A percentile compares a stretch with the other conserved stretches of the same genome.
Conservation (phyloP, 176 grass and related monocot species). For the Aegilops longissima region DNA sequence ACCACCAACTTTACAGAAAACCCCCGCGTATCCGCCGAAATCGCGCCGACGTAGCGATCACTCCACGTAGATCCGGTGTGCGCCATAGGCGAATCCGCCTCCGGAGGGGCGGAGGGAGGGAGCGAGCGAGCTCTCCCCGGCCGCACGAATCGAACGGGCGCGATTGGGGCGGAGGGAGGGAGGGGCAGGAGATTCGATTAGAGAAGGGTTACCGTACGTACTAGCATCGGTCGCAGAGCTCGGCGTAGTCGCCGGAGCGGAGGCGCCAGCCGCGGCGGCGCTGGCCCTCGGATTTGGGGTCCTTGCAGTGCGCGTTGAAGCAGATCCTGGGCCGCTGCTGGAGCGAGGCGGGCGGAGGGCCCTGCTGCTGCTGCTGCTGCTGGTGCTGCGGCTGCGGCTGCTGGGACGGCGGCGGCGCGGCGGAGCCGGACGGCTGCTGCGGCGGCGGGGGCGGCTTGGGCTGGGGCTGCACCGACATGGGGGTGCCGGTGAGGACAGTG, state of each 20-base stretch:
- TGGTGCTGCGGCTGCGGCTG: conserved; percentile 19
- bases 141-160: conserved; percentile 32
- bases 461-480: conserved; percentile 41
- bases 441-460: conserved; percentile 47
- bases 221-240: conserved; percentile 95
- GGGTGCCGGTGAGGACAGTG: not conserved
- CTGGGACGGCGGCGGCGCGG: not conserved
- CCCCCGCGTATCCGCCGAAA: conserved; percentile 34
- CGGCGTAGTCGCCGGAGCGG: conserved; percentile 67
- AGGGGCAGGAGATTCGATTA: conserved; percentile 26
- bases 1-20: conserved; percentile 38
- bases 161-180: not conserved
- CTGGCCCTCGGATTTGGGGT: conserved; percentile 54
- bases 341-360: not conserved
- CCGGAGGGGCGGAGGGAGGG: not conserved
- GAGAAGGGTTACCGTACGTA: conserved; percentile 45
- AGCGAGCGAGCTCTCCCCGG: not conserved
- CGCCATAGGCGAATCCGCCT: conserved; percentile 48
- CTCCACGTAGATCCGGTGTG: conserved; percentile 69
- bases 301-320: conserved; percentile 98
- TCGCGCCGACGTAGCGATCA: conserved; percentile 48
- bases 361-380: conserved; percentile 10
- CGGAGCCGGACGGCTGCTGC: not conserved
- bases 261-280: conserved; percentile 81
- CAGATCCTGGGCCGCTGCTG: conserved; percentile 61